phyloP scores from a whole-genome alignment of 495 filamentous ascomycete genomes.

The Trichocladium uniseriatum region DNA sequence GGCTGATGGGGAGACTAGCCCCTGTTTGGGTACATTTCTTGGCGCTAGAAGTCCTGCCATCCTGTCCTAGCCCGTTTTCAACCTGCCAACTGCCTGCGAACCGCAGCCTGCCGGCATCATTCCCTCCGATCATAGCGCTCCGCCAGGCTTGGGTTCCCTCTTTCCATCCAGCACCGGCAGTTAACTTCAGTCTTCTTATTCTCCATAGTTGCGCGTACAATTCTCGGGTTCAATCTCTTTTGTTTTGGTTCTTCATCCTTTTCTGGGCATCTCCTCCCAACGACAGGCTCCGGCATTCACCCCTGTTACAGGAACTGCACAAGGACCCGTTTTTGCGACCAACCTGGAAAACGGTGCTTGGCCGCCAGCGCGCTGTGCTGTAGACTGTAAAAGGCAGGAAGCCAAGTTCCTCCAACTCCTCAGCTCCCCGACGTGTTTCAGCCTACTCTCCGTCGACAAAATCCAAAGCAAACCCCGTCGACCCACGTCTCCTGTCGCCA shows the following conservation, averaged over 20 bases:
- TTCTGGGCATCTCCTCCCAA: background rate
- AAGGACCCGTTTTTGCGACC: background rate
- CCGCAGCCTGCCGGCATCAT: background rate
- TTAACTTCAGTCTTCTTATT: too few species aligned
- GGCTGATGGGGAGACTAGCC: slow-evolving; percentile 9
- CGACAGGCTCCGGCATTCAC: background rate
- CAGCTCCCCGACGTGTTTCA: slow-evolving; percentile 40
- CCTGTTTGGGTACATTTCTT: slow-evolving; percentile 4
- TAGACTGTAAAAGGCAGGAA: slow-evolving; percentile 6
- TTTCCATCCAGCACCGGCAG: slow-evolving; percentile 4
- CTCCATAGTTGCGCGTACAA: too few species aligned
- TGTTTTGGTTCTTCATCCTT: background rate
- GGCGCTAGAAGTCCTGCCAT: background rate
- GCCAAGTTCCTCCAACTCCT: slow-evolving; percentile 30
- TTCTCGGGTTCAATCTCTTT: background rate
- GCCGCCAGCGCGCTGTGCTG: too few species aligned
- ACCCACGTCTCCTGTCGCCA: slow-evolving; percentile 9
- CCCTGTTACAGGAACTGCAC: background rate
- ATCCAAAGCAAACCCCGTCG: slow-evolving; percentile 20
- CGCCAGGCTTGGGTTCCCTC: slow-evolving; percentile 8
- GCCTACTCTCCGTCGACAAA: slow-evolving; percentile 28
- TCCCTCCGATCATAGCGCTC: background rate
- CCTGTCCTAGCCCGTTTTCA: slow-evolving; percentile 1
- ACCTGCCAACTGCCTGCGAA: background rate
- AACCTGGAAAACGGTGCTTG: too few species aligned